Percentiles rank a stretch among this genome's conserved stretches.
These are phyloP conservation scores for Triticum dicoccoides DNA, from an alignment of 176 grass and related monocot species.

Conservation along the genomic window DNA sequence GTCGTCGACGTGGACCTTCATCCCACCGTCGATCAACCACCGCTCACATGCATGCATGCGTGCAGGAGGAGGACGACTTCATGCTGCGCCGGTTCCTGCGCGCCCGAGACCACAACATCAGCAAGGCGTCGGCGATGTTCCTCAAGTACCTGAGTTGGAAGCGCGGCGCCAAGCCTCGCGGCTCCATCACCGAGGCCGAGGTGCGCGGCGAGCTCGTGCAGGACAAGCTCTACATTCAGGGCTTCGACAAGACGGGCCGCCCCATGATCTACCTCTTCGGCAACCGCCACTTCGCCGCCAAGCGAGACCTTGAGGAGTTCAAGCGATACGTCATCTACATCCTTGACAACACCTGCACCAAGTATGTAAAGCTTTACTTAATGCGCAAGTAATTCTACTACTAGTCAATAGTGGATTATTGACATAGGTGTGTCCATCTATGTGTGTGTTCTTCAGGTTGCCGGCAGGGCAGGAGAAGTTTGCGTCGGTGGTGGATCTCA, in stretches of 20 bases:
- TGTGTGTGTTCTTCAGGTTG: conserved; percentile 19
- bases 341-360: conserved; percentile 43
- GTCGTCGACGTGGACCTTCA: no score
- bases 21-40: neutral
- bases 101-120: conserved; percentile 37
- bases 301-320: conserved; percentile 57
- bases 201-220: conserved; percentile 49
- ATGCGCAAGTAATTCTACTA: no score
- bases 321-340: conserved; percentile 44
- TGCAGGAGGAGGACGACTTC: conserved; percentile 58
- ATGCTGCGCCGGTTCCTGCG: conserved; percentile 59
- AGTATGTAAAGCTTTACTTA: neutral
- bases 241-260: conserved; percentile 42
- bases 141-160: conserved; percentile 72
- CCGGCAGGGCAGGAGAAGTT: conserved; percentile 59
- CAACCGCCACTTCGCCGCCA: conserved; percentile 34
- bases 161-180: conserved; percentile 33
- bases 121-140: conserved; percentile 54
- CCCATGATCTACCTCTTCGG: conserved; percentile 45
- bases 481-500: conserved; percentile 48
- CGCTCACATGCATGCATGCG: neutral
- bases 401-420: neutral
- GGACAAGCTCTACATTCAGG: conserved; percentile 58
- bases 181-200: conserved; percentile 41
- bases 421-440: no score